These are phyloP conservation scores for Acer negundo DNA, from an alignment of 345 rosid genomes.

Conservation along the genomic window DNA sequence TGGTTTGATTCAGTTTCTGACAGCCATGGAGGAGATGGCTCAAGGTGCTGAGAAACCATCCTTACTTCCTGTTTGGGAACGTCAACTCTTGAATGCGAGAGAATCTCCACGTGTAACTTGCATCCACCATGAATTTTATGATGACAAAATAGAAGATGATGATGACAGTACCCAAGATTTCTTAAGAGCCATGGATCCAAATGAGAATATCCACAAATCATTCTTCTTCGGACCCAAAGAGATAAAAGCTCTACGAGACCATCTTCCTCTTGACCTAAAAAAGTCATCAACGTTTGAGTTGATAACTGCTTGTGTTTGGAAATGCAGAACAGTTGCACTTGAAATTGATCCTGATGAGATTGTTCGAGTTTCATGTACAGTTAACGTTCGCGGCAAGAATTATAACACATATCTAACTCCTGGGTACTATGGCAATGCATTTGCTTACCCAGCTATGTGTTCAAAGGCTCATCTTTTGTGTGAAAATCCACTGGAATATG, in stretches of 20 bases:
- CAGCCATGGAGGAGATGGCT: background rate
- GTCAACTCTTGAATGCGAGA: background rate
- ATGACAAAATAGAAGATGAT: too few species aligned
- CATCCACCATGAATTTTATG: background rate
- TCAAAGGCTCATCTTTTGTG: slow-evolving; percentile 16
- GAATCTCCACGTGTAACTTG: slow-evolving; percentile 12
- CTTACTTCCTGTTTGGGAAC: background rate
- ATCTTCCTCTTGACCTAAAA: slow-evolving; percentile 6
- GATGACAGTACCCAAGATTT: background rate
- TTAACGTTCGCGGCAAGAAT: slow-evolving; percentile 10
- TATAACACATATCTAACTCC: slow-evolving; percentile 6
- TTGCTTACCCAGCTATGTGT: slow-evolving; percentile 14
- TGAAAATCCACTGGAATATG: background rate
- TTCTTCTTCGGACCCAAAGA: slow-evolving; percentile 17
- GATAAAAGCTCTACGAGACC: background rate
- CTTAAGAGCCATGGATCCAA: too few species aligned
- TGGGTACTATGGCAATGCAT: slow-evolving; percentile 34
- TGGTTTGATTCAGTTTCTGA: background rate
- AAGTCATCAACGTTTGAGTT: slow-evolving; percentile 4
- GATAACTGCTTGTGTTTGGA: slow-evolving; percentile 21
- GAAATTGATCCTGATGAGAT: slow-evolving; percentile 18
- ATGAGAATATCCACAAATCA: background rate
- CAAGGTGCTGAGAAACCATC: background rate
- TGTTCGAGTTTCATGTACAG: background rate
- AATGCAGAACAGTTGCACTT: slow-evolving; percentile 24